These are phyloP conservation scores for Prunus mira DNA, from an alignment of 306 rosid species.

Conservation along the genomic window DNA sequence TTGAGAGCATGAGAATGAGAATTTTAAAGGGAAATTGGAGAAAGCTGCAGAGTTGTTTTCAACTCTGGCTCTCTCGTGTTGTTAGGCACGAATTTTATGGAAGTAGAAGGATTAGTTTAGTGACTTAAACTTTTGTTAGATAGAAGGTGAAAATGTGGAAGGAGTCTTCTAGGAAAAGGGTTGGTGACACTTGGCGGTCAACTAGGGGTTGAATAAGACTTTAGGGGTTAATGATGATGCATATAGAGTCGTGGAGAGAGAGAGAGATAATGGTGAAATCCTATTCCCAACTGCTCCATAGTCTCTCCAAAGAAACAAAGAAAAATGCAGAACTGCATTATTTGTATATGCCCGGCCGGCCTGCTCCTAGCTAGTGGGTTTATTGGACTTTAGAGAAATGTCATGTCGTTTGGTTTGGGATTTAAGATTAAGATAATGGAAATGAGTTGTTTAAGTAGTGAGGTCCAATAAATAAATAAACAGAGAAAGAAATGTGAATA, in stretches of 20 bases:
- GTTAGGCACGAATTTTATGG: conserved; percentile 24
- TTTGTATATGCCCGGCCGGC: not conserved
- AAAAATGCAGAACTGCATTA: not conserved
- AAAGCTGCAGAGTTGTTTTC: conserved; percentile 22
- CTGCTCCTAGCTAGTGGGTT: not conserved
- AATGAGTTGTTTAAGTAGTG: not conserved
- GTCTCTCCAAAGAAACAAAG: too few relatives aligned
- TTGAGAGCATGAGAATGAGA: conserved; percentile 15
- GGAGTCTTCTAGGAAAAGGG: conserved; percentile 17
- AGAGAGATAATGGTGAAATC: not conserved
- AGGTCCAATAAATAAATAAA: not conserved
- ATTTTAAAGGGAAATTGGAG: not conserved
- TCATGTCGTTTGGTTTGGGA: not conserved
- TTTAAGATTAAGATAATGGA: not conserved
- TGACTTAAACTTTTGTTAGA: not conserved
- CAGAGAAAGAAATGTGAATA: not conserved
- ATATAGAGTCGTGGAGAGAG: not conserved
- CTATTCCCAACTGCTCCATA: conserved; percentile 25
- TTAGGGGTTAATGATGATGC: not conserved
- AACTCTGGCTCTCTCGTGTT: conserved; percentile 8
- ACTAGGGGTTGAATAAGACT: conserved; percentile 15
- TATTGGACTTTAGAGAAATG: conserved; percentile 8
- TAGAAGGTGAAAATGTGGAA: not conserved
- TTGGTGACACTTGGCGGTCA: conserved; percentile 42
- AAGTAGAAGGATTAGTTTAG: not conserved